Conservation (phyloP, 805 yeast genomes). For the Lachancea lanzarotensis region DNA sequence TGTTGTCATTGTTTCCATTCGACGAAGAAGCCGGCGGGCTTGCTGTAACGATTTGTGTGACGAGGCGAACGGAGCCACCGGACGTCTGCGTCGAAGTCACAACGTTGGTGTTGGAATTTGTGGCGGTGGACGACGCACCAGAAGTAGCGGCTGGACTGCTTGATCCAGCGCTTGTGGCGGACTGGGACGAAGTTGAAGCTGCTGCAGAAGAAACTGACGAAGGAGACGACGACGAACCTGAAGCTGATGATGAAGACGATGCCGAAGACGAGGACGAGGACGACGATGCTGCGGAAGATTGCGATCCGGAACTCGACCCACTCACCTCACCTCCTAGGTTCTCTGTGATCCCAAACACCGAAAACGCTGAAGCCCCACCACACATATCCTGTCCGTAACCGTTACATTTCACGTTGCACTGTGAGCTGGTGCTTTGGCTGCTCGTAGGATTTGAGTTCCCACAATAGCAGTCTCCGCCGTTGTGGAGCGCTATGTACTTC, state of each 20-base stretch:
- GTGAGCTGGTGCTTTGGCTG: conserved; percentile 10
- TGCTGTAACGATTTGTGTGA: conserved; percentile 11
- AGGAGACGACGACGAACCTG: not conserved
- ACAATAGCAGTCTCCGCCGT: conserved; percentile 30
- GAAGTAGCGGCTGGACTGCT: conserved; percentile 12
- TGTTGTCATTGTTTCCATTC: not conserved
- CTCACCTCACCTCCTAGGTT: not conserved
- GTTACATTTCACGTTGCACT: conserved; percentile 37
- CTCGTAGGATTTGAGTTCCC: conserved; percentile 21
- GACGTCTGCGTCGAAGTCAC: conserved; percentile 3
- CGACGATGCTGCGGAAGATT: conserved; percentile 2
- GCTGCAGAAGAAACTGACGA: not conserved
- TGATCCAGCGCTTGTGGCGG: too few species aligned
- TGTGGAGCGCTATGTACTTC: conserved; percentile 27
- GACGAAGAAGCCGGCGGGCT: conserved; percentile 13
- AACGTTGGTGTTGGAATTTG: conserved; percentile 6
- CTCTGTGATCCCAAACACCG: conserved; percentile 37
- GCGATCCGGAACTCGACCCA: not conserved
- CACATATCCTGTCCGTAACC: conserved; percentile 58
- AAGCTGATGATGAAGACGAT: not conserved
- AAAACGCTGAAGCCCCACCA: conserved; percentile 50
- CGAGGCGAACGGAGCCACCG: not conserved
- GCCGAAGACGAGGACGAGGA: not conserved
- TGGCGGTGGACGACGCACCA: conserved; percentile 5
- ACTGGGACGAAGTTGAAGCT: not conserved